phyloP scores from a whole-genome alignment of 148 eudicot species.

The Rheum nobile region DNA sequence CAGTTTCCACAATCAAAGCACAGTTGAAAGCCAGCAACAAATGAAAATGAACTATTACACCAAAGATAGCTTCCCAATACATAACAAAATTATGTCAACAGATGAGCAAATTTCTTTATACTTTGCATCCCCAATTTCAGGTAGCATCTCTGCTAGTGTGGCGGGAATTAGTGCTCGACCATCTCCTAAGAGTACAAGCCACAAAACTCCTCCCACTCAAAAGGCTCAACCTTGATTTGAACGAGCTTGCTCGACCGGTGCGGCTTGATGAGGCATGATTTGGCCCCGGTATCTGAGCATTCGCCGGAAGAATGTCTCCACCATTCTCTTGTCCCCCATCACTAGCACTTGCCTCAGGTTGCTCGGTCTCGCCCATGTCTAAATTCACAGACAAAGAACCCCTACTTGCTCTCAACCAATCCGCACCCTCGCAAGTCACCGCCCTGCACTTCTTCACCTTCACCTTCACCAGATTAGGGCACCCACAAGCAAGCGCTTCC shows the following conservation, averaged over 20 bases:
- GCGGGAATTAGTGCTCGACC: constrained; percentile 31
- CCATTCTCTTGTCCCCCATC: constrained; percentile 23
- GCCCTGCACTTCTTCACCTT: constrained; percentile 54
- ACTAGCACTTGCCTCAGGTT: constrained; percentile 22
- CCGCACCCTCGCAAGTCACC: constrained; percentile 35
- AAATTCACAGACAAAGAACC: constrained; percentile 15
- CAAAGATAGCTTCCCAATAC: not conserved
- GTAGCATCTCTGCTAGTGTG: constrained; percentile 13
- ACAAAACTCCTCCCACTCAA: constrained; percentile 28
- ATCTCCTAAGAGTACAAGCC: constrained; percentile 34
- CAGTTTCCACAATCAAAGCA: not conserved
- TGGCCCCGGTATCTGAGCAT: not conserved
- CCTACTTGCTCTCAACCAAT: constrained; percentile 33
- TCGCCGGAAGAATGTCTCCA: constrained; percentile 10
- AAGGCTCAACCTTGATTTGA: constrained; percentile 29
- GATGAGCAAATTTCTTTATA: not conserved
- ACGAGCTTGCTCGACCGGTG: constrained; percentile 24
- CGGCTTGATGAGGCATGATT: not conserved
- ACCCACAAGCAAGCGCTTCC: constrained; percentile 45
- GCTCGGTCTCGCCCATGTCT: constrained; percentile 30
- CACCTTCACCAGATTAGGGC: constrained; percentile 51
- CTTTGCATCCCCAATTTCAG: not conserved
- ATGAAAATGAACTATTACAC: not conserved
- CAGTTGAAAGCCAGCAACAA: not conserved
- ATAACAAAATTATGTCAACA: not conserved